Conservation (phyloP, 2,329 filamentous ascomycete genomes). For the Fusarium sp. region DNA sequence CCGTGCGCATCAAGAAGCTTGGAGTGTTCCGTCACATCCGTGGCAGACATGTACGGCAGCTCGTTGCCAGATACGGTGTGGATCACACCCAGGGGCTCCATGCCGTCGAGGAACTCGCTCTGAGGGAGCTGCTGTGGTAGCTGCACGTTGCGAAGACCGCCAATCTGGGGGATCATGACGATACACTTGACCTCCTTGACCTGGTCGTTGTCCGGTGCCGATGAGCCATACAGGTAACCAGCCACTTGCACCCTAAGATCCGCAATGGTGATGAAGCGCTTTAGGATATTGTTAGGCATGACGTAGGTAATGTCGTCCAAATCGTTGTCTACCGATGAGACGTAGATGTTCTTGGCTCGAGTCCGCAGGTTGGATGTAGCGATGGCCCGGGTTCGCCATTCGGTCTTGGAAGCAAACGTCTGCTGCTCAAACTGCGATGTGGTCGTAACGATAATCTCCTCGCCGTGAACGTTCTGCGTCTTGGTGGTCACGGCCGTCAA, state of each 20-base stretch:
- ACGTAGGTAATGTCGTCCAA: conserved; percentile 95
- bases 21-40: conserved; percentile 94
- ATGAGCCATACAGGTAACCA: conserved; percentile 93
- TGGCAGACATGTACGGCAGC: conserved; percentile 94
- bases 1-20: conserved; percentile 85
- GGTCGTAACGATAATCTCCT: conserved; percentile 98
- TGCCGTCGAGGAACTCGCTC: conserved; percentile 85
- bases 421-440: conserved; percentile 98
- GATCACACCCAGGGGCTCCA: conserved; percentile 94
- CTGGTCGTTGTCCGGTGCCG: conserved; percentile 92
- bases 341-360: conserved; percentile 97
- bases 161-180: conserved; percentile 97
- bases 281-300: conserved; percentile 99
- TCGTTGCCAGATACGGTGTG: conserved; percentile 97
- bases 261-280: conserved; percentile 97
- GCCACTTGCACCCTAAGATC: conserved; percentile 97
- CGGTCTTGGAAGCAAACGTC: conserved; percentile 97
- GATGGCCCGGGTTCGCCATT: conserved; percentile 97
- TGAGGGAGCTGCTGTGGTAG: conserved; percentile 90
- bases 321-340: conserved; percentile 93
- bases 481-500: conserved; percentile 97
- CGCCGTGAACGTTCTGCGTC: conserved; percentile 95
- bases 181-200: conserved; percentile 98
- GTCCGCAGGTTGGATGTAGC: conserved; percentile 96
- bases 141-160: conserved; percentile 91